Evolutionary conservation across 164 flowering plant species (phyloP).

Genomic region (Berberis thunbergii): DNA sequence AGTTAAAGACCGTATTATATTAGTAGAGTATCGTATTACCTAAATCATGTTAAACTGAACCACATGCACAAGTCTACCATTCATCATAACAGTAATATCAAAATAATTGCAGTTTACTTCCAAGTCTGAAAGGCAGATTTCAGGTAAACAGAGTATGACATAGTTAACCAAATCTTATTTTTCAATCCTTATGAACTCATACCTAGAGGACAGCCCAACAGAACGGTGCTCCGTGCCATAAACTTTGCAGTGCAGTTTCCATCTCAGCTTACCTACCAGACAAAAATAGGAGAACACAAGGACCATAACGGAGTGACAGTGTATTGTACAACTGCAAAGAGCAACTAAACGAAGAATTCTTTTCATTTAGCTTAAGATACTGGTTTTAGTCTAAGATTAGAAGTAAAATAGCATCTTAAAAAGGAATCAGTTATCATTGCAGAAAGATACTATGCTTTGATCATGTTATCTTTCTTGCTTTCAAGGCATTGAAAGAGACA

Average conservation of each 20-base stretch:
- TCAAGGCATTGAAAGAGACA: constrained; percentile 46
- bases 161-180: too few relatives aligned
- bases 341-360: background rate
- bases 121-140: too few relatives aligned
- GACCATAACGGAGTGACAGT: background rate
- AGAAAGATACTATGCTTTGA: constrained; percentile 1
- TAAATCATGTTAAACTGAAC: too few relatives aligned
- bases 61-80: too few relatives aligned
- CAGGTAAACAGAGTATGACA: too few relatives aligned
- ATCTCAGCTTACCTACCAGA: background rate
- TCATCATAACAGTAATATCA: too few relatives aligned
- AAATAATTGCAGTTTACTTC: too few relatives aligned
- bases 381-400: background rate
- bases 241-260: background rate
- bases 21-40: too few relatives aligned
- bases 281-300: background rate
- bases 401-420: background rate
- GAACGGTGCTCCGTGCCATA: background rate
- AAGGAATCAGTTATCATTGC: background rate
- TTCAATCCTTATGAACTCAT: background rate
- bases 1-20: too few relatives aligned
- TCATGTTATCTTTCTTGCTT: constrained; percentile 12
- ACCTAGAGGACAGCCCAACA: background rate
- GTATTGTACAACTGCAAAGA: background rate
- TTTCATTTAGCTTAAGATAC: background rate